Conservation (phyloP, 208 protist genomes). For the Lotmaria passim region DNA sequence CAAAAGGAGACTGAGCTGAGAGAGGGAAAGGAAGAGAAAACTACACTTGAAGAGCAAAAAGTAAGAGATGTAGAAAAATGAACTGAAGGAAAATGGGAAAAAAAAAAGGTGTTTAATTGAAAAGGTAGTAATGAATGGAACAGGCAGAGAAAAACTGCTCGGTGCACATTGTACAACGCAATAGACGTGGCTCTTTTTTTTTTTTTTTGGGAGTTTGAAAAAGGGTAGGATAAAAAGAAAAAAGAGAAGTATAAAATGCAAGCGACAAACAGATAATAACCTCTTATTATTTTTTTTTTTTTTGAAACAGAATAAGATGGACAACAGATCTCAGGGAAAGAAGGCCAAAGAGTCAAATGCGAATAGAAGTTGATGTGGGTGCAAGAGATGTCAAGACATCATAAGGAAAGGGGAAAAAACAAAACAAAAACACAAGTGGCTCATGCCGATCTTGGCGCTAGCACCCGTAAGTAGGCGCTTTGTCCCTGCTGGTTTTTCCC, state of each 20-base stretch:
- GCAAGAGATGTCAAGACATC: background rate
- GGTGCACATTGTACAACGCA: too few relatives aligned
- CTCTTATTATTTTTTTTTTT: background rate
- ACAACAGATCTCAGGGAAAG: too few relatives aligned
- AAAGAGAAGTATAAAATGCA: slow-evolving; percentile 3
- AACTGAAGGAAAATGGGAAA: background rate
- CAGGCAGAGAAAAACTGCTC: too few relatives aligned
- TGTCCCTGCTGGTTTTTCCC: too few relatives aligned
- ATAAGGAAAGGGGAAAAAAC: background rate
- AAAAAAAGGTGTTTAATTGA: background rate
- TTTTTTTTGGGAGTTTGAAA: too few relatives aligned
- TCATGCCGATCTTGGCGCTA: too few relatives aligned
- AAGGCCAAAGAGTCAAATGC: background rate
- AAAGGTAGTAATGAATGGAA: too few relatives aligned
- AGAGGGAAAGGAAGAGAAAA: slow-evolving; percentile 5
- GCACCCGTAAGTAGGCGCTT: too few relatives aligned
- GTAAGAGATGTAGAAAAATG: background rate
- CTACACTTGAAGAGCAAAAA: background rate
- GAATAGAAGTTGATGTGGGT: background rate
- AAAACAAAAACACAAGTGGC: background rate
- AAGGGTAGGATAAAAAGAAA: too few relatives aligned
- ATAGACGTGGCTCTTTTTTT: too few relatives aligned
- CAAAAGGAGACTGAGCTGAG: too few relatives aligned
- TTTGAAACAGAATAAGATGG: background rate
- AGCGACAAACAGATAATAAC: too few relatives aligned